Evolutionary conservation across 2,329 filamentous ascomycete genomes (phyloP), one percentile per base, ranked within the genome.

Genomic region (Monosporascus sp.): DNA sequence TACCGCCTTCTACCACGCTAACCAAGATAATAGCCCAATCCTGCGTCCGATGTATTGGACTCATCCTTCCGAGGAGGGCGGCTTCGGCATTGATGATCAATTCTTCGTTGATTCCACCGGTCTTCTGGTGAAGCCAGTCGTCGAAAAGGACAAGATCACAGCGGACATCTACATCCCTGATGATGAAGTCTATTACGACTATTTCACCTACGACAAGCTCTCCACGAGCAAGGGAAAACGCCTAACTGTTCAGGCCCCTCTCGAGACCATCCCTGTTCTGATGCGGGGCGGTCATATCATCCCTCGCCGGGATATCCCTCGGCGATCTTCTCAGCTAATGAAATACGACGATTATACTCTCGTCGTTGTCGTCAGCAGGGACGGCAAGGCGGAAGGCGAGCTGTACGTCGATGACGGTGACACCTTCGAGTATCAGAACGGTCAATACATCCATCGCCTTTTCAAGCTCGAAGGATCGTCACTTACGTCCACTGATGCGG

Each of bases 251-350:
- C 72, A 82, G 1, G 89, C 93, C 0, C 89, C 92, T 0, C 78
- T 97, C 3, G 89, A 96, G 52, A 90, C 87, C 63, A 89, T 96
- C 19, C 93, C 94, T 0, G 73, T 99, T 16, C 78, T 99, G 45
- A 94, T 97, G 88, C 91, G 88, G 61, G 93, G 91, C 47, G 94
- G 94, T 1, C 89, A 97, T 69, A 87, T 99, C 63, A 86, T 97
- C 64, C 87, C 92, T 2, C 89, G 94, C 53, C 90, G 93, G 60
- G 94, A 99, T 65, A 84, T 86, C 24, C 91, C 92, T 4, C 85
- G 94, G 52, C 85, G 93, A 55, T 96, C 91, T 54, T 89, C 85
- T 54, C 86, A 88, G 20, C 78, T 97, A 46, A 97, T 97, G 94
- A 88, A 84, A 64, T 96, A 86, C 71, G 94, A 99, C 69, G 92